Evolutionary conservation across 2,329 filamentous ascomycete genomes (phyloP), one percentile per base, ranked within the genome.

Genomic region (Didymella segeticola): DNA sequence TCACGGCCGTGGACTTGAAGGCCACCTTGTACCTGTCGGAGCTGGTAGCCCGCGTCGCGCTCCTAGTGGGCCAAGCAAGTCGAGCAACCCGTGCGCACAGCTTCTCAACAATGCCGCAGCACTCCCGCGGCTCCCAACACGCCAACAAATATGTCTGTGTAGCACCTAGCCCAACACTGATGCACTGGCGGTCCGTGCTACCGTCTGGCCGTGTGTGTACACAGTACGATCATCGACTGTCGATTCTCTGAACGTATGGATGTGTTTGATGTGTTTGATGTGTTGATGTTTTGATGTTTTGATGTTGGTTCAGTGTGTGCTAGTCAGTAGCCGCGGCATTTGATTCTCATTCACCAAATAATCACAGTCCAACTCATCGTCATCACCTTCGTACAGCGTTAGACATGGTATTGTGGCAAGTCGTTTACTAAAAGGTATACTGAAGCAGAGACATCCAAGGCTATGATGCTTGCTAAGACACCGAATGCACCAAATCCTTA

Each of bases 401-500:
- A 58, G 61, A 62, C 56, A 58, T 69, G 61, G 57, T 56, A 70
- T 66, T 67, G 59, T 51, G 57, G 53, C 56, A 61, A 62, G 49
- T 60, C 61, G 57, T 63, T 57, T 37, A 63, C 62, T 63, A 64
- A 60, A 63, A 48, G 56, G 61, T 67, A 64, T 72, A 56, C 61
- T 64, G 68, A 66, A 68, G 57, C 62, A 58, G 58, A 58, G 48
- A 59, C 56, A 53, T 53, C 63, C 59, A 58, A 61, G 63, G 60
- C 57, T 56, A 57, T 52, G 43, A 59, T 59, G 60, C 61, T 54
- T 63, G 62, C 67, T 53, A 51, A 61, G 59, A 62, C 58, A 63
- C 64, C 62, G 57, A 59, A 65, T 59, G 63, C 66, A 56, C 57
- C 56, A 52, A 47, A 58, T 50, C 56, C 58, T 57, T 57, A 72